phyloP scores from a whole-genome alignment of 2,329 filamentous ascomycete species.

The Penicillium sclerotigenum region DNA sequence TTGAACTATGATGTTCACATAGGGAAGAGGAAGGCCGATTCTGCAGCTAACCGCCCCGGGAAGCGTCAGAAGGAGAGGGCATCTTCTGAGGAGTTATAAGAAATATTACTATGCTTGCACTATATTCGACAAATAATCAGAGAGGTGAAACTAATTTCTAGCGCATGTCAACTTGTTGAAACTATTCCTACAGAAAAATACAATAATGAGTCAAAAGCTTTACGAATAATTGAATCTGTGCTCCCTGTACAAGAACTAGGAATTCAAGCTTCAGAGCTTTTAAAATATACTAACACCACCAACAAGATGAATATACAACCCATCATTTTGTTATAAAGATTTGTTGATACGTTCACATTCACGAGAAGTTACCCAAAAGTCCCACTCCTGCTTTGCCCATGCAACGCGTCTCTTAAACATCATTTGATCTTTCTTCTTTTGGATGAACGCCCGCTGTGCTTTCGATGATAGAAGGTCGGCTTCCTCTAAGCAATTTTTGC shows the following conservation, averaged over 20 bases:
- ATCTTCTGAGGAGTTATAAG: neutral
- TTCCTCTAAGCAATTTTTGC: neutral
- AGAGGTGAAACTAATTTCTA: no score
- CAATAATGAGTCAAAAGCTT: no score
- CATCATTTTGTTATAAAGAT: neutral
- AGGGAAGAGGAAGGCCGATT: slow-evolving; percentile 6
- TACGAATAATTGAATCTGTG: no score
- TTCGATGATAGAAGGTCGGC: neutral
- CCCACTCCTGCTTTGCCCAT: neutral
- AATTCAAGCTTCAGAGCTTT: no score
- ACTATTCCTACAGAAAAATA: no score
- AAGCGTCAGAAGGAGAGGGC: neutral
- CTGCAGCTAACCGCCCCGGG: neutral
- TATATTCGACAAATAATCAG: no score
- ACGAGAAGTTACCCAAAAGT: neutral
- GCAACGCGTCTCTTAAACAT: neutral
- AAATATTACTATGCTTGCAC: no score
- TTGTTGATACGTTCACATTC: neutral
- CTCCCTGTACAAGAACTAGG: no score
- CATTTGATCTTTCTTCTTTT: neutral
- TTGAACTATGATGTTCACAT: slow-evolving; percentile 1
- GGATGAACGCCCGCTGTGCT: neutral
- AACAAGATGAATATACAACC: neutral
- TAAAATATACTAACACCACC: neutral
- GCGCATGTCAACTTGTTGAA: no score